Evolutionary conservation across 2,329 filamentous ascomycete genomes (phyloP).

Genomic region (Trichoderma koningii): DNA sequence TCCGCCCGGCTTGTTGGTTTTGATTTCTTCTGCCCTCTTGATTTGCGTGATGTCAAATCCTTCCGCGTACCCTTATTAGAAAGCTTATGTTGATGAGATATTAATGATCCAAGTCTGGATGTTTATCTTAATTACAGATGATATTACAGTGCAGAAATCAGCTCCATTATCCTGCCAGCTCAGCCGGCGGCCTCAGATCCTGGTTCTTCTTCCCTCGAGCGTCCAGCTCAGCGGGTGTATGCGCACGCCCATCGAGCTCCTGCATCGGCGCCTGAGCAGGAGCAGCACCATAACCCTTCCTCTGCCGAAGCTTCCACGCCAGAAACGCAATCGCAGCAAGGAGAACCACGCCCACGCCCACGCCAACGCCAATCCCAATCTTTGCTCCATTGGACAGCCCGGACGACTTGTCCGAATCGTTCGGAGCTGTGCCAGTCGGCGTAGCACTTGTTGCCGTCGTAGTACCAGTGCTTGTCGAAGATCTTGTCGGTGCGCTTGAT

Average conservation of each 20-base stretch:
- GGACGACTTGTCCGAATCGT: not conserved
- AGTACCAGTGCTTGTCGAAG: not conserved
- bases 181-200: slow-evolving; percentile 1
- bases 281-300: not conserved
- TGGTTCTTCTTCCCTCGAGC: not conserved
- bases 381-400: slow-evolving; percentile 4
- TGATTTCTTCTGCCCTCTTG: not conserved
- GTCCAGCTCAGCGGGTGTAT: slow-evolving; percentile 4
- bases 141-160: not conserved
- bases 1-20: not conserved
- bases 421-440: not conserved
- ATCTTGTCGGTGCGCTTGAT: not conserved
- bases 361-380: not conserved
- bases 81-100: not conserved
- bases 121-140: not conserved
- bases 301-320: slow-evolving; percentile 7
- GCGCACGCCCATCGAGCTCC: not conserved
- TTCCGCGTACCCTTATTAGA: not conserved
- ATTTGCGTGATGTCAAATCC: not conserved
- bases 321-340: not conserved
- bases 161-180: not conserved
- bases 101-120: not conserved
- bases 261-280: not conserved
- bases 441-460: not conserved
- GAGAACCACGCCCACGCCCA: not conserved